Evolutionary conservation across 2,329 filamentous ascomycete genomes (phyloP), one percentile per base, ranked within the genome.

Genomic region (Phoma herbarum): DNA sequence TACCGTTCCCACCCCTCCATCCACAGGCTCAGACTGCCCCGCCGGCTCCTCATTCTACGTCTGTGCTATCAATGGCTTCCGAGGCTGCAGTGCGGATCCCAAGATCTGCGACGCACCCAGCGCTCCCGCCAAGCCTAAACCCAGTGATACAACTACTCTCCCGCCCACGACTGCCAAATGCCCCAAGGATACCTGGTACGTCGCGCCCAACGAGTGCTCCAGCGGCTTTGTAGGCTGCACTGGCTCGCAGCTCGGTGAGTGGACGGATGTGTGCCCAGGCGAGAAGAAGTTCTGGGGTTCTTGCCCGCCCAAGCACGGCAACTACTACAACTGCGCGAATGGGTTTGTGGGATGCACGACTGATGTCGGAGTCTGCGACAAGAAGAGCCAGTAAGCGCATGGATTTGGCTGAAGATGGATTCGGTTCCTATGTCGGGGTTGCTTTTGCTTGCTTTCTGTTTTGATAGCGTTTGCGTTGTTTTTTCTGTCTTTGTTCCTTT

Each of bases 221-320:
- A 46, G 44, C 28, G 44, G 44, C n/a, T 46, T 46, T 7, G 44
- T 46, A 4, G 44, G 44, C 28, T 46, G 44, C 44, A 46, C 44
- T 12, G 44, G 44, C 26, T 28, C 25, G 28, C 7, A 18, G 37
- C 37, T 41, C 11, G 37, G 37, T 14, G 18, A 20, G 1, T 23
- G 20, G n/a, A 33, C 22, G 44, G 16, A 20, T 14, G 37, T 46
- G 2, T 46, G 44, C 11, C 28, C 6, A 7, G 44, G 44, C 10
- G 28, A 33, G 26, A 33, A 46, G 44, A 8, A 18, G n/a, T 46
- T 46, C 44, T 46, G 44, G 44, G n/a, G n/a, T 4, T 33, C 44
- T 22, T 46, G 44, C 44, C 44, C 44, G n/a, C 16, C 44, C 3
- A 14, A 31, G 9, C 28, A 33, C 8, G 44, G 44, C 11, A 46